Evolutionary conservation across 768 basidiomycete genomes (phyloP), one percentile per base, ranked within the genome.

Genomic region (Boletus edulis): DNA sequence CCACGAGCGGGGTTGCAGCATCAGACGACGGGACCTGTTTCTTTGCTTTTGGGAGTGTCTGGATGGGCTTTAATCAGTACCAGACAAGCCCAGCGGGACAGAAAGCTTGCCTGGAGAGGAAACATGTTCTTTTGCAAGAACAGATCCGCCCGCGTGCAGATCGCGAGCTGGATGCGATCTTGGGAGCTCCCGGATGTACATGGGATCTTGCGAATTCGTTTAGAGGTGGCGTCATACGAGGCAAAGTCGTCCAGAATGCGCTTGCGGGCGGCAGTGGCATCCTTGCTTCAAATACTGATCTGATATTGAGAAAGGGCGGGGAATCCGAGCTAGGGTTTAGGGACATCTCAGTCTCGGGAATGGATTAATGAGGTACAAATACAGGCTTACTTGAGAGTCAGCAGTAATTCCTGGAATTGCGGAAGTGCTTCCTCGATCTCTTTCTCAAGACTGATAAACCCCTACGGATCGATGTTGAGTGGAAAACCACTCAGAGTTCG

Each of bases 91-190:
- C 22, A 27, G 15, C 22, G 32, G 6, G 37, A 38, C 35, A 10
- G 39, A 37, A 31, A 17, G 46, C 66, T 39, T 49, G 46, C 69
- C 60, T 70, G 69, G 9, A 70, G 67, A 20, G 69, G 86, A 55
- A 91, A 86, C 89, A 98, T 94, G 61, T 97, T 85, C 64, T 88
- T 91, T 67, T 91, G 87, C 58, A 99, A 72, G 68, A 96, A 98
- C 27, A 85, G 42, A 56, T 81, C 89, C 0, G 92, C 89, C 3
- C 89, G 79, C 3, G 82, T 82, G 54, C 84, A 76, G 18, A 99
- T 85, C 0, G 94, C 93, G 18, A 79, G 75, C 69, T 97, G 93
- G 8, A 99, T 81, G 37, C 87, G 82, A 54, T 92, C 88, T 61
- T 94, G 92, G 17, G 89, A 89, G 57, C 84, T 83, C 3, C 83